Evolutionary conservation across 345 rosid species (phyloP), one percentile per base, ranked within the genome.

Genomic region (Salix koriyanagi): DNA sequence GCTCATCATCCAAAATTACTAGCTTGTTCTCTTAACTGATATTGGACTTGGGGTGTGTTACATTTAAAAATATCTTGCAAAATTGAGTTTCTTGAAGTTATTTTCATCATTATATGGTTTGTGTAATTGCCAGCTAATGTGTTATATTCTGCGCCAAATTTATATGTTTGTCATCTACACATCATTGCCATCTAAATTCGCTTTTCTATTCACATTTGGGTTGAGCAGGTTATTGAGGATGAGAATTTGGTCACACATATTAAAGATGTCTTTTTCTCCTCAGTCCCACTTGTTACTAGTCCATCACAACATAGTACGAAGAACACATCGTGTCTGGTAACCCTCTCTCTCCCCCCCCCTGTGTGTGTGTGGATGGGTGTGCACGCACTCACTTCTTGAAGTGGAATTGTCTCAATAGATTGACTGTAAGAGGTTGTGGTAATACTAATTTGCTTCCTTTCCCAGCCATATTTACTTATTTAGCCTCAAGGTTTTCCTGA

Each of bases 181-280:
- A 66, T 48, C 71, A 62, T 64, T 34, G 19, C 48, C 68, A 39
- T 5, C 34, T 62, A 7, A 32, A 7, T 64, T 30, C 62, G 21
- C 28, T 34, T 69, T 28, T 44, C 67, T 74, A 7, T 76, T 67
- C 73, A 58, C 36, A n/a, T 72, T 78, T 84, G 82, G 61, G 70
- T 83, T 83, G 86, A 81, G 67, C 92, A 94, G 98, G 85, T 89
- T 56, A 62, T 70, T 32, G 98, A 86, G 92, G 91, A 92, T 86
- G 70, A 80, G 86, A 87, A 87, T 79, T 78, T 89, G 82, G 91
- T 91, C 75, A 82, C 83, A 61, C 87, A 82, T 84, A 86, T 94
- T 72, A 88, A 83, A 85, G 88, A 90, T 77, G 83, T 81, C 76
- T 90, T 91, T 84, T 88, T 75, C 13, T 70, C 90, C 44, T 79